Evolutionary conservation across 108 stramenopile genomes (phyloP).

Genomic region (Nitzschia sp.): DNA sequence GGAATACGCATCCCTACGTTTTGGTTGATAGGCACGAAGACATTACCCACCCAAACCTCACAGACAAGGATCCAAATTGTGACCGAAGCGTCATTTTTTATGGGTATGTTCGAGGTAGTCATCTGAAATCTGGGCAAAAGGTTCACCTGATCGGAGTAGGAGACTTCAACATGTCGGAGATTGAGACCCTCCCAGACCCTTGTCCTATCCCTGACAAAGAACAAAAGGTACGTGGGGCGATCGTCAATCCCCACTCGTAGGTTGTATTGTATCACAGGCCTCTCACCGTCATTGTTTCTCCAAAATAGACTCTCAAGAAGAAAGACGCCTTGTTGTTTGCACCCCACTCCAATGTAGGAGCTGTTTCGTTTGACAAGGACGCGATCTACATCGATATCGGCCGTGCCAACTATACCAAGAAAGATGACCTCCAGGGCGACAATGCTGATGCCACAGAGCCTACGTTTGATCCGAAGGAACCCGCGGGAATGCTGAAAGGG

Average conservation of each 20-base stretch:
- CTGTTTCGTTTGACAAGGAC: conserved; percentile 92
- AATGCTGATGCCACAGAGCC: conserved; percentile 44
- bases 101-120: conserved; percentile 95
- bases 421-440: conserved; percentile 63
- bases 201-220: conserved; percentile 83
- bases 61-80: conserved; percentile 80
- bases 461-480: conserved; percentile 47
- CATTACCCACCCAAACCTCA: conserved; percentile 74
- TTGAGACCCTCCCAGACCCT: conserved; percentile 81
- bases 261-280: background rate
- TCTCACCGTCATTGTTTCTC: background rate
- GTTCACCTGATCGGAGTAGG: conserved; percentile 97
- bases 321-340: conserved; percentile 95
- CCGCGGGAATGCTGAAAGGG: conserved; percentile 76
- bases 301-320: conserved; percentile 68
- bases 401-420: conserved; percentile 84
- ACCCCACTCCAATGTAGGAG: conserved; percentile 92
- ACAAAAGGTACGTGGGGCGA: conserved; percentile 45
- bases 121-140: conserved; percentile 82
- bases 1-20: conserved; percentile 97
- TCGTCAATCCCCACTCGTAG: background rate
- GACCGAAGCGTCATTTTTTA: conserved; percentile 89
- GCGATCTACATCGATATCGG: conserved; percentile 98
- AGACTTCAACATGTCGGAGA: conserved; percentile 81
- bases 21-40: conserved; percentile 95